Base-by-base conservation (phyloP, 352 stramenopile genomes). In the Globisporangium alternatum region DNA sequence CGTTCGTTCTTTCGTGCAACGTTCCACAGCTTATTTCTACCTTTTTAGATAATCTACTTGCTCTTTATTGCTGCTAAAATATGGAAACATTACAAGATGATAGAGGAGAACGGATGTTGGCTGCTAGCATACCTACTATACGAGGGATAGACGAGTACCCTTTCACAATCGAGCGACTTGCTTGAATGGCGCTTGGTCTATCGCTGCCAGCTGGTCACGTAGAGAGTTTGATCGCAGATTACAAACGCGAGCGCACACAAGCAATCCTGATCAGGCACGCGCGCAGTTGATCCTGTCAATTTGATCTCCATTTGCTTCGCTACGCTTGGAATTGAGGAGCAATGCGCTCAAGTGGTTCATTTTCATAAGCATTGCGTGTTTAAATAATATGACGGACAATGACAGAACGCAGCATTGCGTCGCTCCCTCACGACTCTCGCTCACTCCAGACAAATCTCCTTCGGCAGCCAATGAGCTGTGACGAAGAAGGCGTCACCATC, bases 141-240 rank as follows among this genome's bases (percentile, higher is more conserved):
- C 15, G 39, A 33, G 28, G 2, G 6, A n/a, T n/a, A 47, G 4
- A 45, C 44, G 44, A 49, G 44, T 13, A 19, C 44, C 44, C 19
- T 22, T 47, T 47, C 41, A 21, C 13, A 47, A 47, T 21, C 22
- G 4, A 22, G 13, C 28, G 28, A 56, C 31, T 39, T 35, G 51
- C 51, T 56, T 56, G 51, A 41, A 41, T 56, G 30, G 15, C 30
- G 51, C 28, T 56, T 56, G 17, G 51, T 37, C 17, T 49, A 28
- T 22, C n/a, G 44, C 44, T 28, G 25, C 33, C 51, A 57, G 51
- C 51, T 57, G 51, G 30, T 9, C 7, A 3, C 15, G 30, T 1
- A 8, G 51, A 43, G 30, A 44, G 30, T 25, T 47, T 41, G 51
- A 15, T 35, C 8, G 51, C 51, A 41, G 51, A 28, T 57, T 57